Evolutionary conservation across 192 early-diverging fungal genomes (phyloP).

Genomic region (Entophlyctis luteolus): DNA sequence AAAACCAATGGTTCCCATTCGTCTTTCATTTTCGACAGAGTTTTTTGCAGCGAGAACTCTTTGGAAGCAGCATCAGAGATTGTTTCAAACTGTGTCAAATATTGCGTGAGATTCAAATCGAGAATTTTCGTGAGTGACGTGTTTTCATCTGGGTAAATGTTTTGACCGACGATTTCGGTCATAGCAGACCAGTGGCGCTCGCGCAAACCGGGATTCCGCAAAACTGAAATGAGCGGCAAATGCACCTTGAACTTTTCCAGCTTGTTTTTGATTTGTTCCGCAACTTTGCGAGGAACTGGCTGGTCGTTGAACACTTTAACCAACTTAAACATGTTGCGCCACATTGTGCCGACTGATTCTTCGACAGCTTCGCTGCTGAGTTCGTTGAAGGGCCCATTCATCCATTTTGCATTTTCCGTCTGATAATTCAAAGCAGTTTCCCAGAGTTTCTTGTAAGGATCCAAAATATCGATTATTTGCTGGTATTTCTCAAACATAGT

Average conservation of each 20-base stretch:
- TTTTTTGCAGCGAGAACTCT: conserved; percentile 57
- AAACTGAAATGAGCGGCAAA: conserved; percentile 48
- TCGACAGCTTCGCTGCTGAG: conserved; percentile 55
- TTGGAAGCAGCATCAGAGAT: conserved; percentile 59
- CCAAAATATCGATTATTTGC: conserved; percentile 50
- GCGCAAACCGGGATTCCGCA: conserved; percentile 55
- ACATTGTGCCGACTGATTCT: conserved; percentile 48
- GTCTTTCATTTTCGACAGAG: conserved; percentile 55
- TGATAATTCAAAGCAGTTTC: conserved; percentile 54
- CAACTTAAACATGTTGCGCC: conserved; percentile 51
- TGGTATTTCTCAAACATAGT: conserved; percentile 50
- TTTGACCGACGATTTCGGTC: conserved; percentile 52
- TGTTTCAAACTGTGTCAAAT: conserved; percentile 49
- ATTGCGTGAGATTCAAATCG: conserved; percentile 49
- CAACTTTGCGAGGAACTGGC: conserved; percentile 57
- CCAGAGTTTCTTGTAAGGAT: conserved; percentile 60
- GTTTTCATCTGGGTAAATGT: conserved; percentile 50
- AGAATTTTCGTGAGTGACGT: conserved; percentile 51
- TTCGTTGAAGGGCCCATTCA: conserved; percentile 53
- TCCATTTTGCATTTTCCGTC: conserved; percentile 55
- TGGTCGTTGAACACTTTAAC: conserved; percentile 52
- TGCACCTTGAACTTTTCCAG: conserved; percentile 56
- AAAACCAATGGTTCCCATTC: conserved; percentile 56
- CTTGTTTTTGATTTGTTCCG: conserved; percentile 58
- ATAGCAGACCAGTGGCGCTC: conserved; percentile 55